Base-by-base conservation (phyloP, 169 alveolate genomes). In the Amoebophrya sp. region DNA sequence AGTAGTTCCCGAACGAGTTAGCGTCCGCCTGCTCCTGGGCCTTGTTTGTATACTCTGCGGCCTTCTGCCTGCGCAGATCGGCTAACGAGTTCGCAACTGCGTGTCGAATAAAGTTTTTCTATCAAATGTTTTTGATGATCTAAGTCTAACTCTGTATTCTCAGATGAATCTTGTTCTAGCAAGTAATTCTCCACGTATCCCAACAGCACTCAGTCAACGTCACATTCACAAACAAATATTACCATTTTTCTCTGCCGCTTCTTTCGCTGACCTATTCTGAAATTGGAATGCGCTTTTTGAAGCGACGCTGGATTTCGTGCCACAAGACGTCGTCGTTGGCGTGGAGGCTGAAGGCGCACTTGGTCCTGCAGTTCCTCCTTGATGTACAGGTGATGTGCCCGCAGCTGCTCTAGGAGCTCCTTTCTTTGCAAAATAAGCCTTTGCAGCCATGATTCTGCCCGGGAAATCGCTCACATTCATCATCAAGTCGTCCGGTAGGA, bases 401-500 rank as follows among this genome's bases (percentile, higher is more conserved):
- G n/a, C n/a, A n/a, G n/a, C n/a, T n/a, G n/a, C n/a, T n/a, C n/a
- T n/a, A n/a, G n/a, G 29, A 18, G 65, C 65, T 47, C 18, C 18
- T 12, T 47, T 26, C n/a, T 65, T 65, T 36, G 83, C 83, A 26
- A 65, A 65, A 6, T 0, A 65, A 6, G 83, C 83, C 33, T 65
- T 65, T 36, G 83, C 83, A 1, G 18, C 83, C 83, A 65, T 65
- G 2, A 65, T 65, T 65, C 83, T 65, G 83, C 83, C 83, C 2
- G 83, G 83, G 83, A 26, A 65, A 36, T 65, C 83, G 83, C 83
- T 65, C 33, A 65, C 83, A 26, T 65, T 65, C 2, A 65, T 29
- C 83, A 65, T 65, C 33, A 65, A 36, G 83, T 65, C 83, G 83
- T 65, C 83, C 2, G 83, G 83, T 29, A 65, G 83, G n/a, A n/a